Base-by-base conservation (phyloP, 176 grass and related monocot species). In the Oryza brachyantha region DNA sequence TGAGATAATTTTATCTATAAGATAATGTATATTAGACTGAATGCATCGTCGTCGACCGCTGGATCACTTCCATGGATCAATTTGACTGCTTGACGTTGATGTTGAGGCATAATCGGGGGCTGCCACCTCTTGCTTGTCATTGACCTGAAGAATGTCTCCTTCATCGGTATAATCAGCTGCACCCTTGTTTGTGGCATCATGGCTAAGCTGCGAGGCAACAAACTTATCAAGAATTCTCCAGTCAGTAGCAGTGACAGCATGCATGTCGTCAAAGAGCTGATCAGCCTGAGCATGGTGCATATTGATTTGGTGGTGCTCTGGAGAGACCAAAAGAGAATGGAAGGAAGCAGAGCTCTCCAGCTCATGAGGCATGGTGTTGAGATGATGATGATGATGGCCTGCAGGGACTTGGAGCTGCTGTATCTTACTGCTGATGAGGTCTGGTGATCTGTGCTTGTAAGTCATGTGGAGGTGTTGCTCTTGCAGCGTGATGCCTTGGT, bases 201-300 rank as follows among this genome's bases (percentile, higher is more conserved):
- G 64, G 67, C 94, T 97, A 58, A 97, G 94, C 52, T 97, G 94
- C 34, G 94, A 92, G 1, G 94, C 94, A 7, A 97, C 94, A 66
- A 94, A 98, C 86, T 98, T 98, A 77, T 94, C 92, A 3, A 94
- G 78, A 73, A 98, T 80, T 77, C 95, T 98, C 92, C 89, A 98
- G 43, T 90, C 89, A 8, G 92, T 52, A 1, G 48, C 94, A 8
- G 92, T 88, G 55, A 73, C 72, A 13, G 65, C 43, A 71, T 86
- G 83, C 10, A 57, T 9, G 8, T 57, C n/a, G n/a, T 93, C 91
- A n/a, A 73, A 74, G 57, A 78, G 71, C 64, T 91, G 86, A 82
- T 62, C 77, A 73, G 21, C 21, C 50, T 88, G 85, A 25, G 69
- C 68, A 81, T 48, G 76, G 57, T 81, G 88, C 45, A 13, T 58